Evolutionary conservation across 163 green algal genomes (phyloP).

Genomic region (Scenedesmus sp.): DNA sequence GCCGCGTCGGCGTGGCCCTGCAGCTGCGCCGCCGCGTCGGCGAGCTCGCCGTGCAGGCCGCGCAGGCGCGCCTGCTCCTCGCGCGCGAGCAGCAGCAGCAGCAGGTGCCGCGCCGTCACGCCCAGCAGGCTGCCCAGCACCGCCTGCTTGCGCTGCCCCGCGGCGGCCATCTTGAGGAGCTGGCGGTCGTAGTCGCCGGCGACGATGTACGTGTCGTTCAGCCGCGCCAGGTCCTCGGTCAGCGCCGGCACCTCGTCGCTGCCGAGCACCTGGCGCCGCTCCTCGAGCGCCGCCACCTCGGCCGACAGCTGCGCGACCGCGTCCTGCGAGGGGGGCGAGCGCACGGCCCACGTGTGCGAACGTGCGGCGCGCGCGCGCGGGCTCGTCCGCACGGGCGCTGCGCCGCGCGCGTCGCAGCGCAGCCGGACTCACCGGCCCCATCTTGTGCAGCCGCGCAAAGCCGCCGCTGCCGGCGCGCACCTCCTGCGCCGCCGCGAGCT

Average conservation of each 20-base stretch:
- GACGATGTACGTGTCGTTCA: conserved; percentile 45
- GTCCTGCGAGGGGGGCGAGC: neutral
- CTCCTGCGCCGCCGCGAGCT: conserved; percentile 10
- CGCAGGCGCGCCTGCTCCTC: conserved; percentile 4
- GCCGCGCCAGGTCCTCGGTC: conserved; percentile 28
- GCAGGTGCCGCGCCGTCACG: conserved; percentile 7
- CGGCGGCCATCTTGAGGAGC: conserved; percentile 37
- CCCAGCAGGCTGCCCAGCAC: conserved; percentile 26
- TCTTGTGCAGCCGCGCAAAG: conserved; percentile 12
- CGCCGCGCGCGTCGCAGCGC: too few relatives aligned
- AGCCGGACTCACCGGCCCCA: conserved; percentile 20
- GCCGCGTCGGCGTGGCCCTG: neutral
- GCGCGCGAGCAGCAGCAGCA: conserved; percentile 21
- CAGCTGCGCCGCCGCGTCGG: neutral
- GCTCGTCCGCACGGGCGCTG: too few relatives aligned
- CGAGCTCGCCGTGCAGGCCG: neutral
- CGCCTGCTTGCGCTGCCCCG: conserved; percentile 33
- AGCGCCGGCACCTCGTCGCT: neutral
- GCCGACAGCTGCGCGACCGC: neutral
- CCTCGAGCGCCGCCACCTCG: conserved; percentile 20
- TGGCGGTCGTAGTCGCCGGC: conserved; percentile 39
- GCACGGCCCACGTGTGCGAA: too few relatives aligned
- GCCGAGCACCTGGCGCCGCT: conserved; percentile 10
- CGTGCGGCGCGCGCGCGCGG: too few relatives aligned
- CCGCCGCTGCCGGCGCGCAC: neutral